These are phyloP conservation scores for Angomonas ambiguus DNA, from an alignment of 208 protist species.

Conservation along the genomic window DNA sequence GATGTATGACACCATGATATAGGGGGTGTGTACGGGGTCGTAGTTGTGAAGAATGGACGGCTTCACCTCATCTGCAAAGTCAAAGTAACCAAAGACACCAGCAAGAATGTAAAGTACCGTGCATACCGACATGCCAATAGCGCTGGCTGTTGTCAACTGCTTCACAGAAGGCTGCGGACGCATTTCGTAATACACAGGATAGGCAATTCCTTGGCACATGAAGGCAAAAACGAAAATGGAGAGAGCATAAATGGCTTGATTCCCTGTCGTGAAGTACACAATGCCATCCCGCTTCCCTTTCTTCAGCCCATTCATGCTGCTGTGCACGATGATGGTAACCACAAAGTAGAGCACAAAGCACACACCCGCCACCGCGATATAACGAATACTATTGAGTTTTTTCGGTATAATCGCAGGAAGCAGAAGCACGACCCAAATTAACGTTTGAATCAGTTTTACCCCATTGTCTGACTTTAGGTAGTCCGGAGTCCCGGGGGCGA, in stretches of 20 bases:
- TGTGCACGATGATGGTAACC: slow-evolving; percentile 51
- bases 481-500: slow-evolving; percentile 21
- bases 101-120: slow-evolving; percentile 58
- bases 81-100: slow-evolving; percentile 71
- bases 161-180: slow-evolving; percentile 25
- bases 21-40: slow-evolving; percentile 44
- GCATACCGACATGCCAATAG: slow-evolving; percentile 53
- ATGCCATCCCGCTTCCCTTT: slow-evolving; percentile 29
- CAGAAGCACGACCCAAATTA: slow-evolving; percentile 58
- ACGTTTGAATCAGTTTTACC: slow-evolving; percentile 27
- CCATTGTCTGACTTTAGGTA: slow-evolving; percentile 40
- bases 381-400: slow-evolving; percentile 70
- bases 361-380: slow-evolving; percentile 57
- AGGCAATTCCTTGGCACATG: slow-evolving; percentile 63
- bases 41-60: slow-evolving; percentile 52
- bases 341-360: slow-evolving; percentile 70
- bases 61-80: slow-evolving; percentile 43
- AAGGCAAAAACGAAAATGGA: slow-evolving; percentile 76
- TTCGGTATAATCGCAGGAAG: slow-evolving; percentile 62
- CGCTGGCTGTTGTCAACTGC: slow-evolving; percentile 40
- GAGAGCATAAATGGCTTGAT: slow-evolving; percentile 46
- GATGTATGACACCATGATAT: slow-evolving; percentile 67
- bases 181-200: slow-evolving; percentile 58
- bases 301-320: slow-evolving; percentile 27
- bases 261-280: slow-evolving; percentile 38